Evolutionary conservation across 768 basidiomycete genomes (phyloP), one percentile per base, ranked within the genome.

Genomic region (Podaxis pistillaris): DNA sequence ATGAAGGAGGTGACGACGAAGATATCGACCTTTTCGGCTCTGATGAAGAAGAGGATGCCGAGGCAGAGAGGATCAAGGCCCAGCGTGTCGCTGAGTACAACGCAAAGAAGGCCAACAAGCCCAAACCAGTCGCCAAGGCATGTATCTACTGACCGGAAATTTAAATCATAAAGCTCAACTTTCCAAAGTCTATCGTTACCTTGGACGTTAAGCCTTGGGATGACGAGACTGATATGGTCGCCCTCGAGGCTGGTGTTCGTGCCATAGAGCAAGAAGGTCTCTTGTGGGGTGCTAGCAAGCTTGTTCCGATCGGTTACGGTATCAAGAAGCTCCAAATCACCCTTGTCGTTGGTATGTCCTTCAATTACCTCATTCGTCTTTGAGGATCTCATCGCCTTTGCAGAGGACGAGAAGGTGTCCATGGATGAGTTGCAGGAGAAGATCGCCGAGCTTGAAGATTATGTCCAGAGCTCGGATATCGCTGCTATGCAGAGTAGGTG

Each of bases 161-260:
- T 44, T 54, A 28, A 44, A 38, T 41, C 28, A 33, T 55, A 17
- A 62, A 33, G 28, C 37, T 59, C 53, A 33, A 30, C 15, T 28
- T 47, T 33, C 50, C 52, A 19, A 75, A 98, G 94, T 98, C 97
- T 68, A 88, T 99, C 65, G 97, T 99, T 56, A 99, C 96, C 52
- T 79, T 98, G 68, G 96, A 98, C 68, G 95, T 99, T 65, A 99
- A 99, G 79, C 96, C 96, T 44, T 97, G 95, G 96, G 96, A 98
- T 74, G 96, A 98, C 73, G 95, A 97, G 81, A 99, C 97, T 56
- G 94, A 98, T 77, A 96, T 99, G 96, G 83, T 72, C 49, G 91
- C 80, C 56, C 82, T 98, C 68, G 96, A 98, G 77, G 75, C 81
- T 15, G 71, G 83, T 46, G 96, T 98, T 59, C 88, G 97, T 64